These are phyloP conservation scores for Botryosphaeria dothidea DNA, from an alignment of 2,329 filamentous ascomycete genomes.

Conservation along the genomic window DNA sequence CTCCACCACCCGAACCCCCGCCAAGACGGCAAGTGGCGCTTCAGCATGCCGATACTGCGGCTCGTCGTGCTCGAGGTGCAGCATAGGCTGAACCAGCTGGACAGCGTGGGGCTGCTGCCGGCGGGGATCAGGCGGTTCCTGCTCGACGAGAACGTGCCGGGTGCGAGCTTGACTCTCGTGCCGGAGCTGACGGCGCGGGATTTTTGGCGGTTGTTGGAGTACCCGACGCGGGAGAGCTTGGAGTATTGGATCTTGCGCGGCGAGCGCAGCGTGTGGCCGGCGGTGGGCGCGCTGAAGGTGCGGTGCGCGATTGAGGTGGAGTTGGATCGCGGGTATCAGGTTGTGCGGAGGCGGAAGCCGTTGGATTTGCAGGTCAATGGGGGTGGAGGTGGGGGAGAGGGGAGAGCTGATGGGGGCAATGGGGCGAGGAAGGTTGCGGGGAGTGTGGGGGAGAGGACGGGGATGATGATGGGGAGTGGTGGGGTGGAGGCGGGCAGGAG, in stretches of 20 bases:
- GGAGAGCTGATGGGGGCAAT: background rate
- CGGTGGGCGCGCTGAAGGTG: slow-evolving; percentile 77
- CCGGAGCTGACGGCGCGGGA: slow-evolving; percentile 74
- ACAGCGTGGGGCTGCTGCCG: slow-evolving; percentile 73
- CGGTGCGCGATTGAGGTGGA: slow-evolving; percentile 85
- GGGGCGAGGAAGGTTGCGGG: background rate
- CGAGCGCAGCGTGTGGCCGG: slow-evolving; percentile 88
- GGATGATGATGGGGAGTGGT: background rate
- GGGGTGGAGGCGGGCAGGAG: slow-evolving; percentile 3
- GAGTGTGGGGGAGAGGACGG: background rate
- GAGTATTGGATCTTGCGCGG: slow-evolving; percentile 85
- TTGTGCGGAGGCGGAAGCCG: slow-evolving; percentile 61
- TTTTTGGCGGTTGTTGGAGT: slow-evolving; percentile 78
- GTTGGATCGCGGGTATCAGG: slow-evolving; percentile 80
- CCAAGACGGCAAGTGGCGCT: slow-evolving; percentile 59
- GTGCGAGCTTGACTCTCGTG: slow-evolving; percentile 76
- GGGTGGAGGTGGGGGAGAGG: background rate
- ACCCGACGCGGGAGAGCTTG: slow-evolving; percentile 72
- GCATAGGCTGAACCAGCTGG: slow-evolving; percentile 78
- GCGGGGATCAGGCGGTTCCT: slow-evolving; percentile 71
- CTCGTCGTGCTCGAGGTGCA: slow-evolving; percentile 75
- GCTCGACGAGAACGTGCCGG: slow-evolving; percentile 79
- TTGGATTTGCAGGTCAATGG: slow-evolving; percentile 39
- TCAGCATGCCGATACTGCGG: slow-evolving; percentile 59
- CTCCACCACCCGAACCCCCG: slow-evolving; percentile 70